Conservation (phyloP, 495 filamentous ascomycete genomes). For the Aspergillus kassunensis region DNA sequence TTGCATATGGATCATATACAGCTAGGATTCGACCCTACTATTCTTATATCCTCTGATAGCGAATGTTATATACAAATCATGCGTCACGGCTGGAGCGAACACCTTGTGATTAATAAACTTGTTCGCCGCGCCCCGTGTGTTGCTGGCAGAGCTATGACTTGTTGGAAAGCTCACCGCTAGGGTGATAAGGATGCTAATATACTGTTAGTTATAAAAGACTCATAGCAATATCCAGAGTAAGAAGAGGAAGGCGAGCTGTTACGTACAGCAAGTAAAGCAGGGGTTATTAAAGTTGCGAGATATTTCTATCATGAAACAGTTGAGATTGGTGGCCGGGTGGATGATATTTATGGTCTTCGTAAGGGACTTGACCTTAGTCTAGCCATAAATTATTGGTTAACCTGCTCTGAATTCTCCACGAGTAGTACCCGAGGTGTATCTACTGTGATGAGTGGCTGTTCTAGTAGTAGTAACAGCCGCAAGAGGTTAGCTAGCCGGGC, state of each 20-base stretch:
- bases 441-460: not conserved
- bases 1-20: too few species aligned
- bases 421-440: not conserved
- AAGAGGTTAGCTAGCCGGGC: not conserved
- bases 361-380: conserved; percentile 21
- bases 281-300: conserved; percentile 26
- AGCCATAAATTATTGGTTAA: conserved; percentile 4
- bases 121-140: conserved; percentile 31
- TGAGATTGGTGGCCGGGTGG: conserved; percentile 16
- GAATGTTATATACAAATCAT: too few species aligned
- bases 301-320: conserved; percentile 35
- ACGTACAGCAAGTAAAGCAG: conserved; percentile 23
- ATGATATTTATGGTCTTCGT: conserved; percentile 28
- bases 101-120: too few species aligned
- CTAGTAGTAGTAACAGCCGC: not conserved
- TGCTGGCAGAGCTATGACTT: conserved; percentile 43
- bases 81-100: too few species aligned
- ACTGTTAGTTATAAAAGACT: conserved; percentile 47
- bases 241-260: conserved; percentile 39
- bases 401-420: not conserved
- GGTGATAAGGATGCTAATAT: conserved; percentile 25
- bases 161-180: conserved; percentile 42
- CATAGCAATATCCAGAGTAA: conserved; percentile 44
- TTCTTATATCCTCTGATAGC: too few species aligned
- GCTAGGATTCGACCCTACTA: too few species aligned